These are phyloP conservation scores for Lathyrus oleraceus DNA, from an alignment of 306 rosid species.

Conservation along the genomic window DNA sequence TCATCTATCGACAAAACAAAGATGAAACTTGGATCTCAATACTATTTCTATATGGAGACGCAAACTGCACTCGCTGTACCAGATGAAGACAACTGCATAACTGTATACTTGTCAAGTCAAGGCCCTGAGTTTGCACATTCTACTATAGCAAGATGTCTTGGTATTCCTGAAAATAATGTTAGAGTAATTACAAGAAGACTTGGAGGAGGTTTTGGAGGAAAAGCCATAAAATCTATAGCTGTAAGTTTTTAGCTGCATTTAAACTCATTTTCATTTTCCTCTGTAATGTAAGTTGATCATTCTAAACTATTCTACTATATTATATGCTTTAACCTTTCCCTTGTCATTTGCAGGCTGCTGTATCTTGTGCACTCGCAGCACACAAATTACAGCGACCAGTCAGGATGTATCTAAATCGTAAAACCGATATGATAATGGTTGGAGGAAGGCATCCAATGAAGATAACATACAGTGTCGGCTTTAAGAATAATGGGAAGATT, in stretches of 20 bases:
- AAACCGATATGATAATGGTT: conserved; percentile 87
- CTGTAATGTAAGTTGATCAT: too few relatives aligned
- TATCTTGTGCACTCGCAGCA: conserved; percentile 43
- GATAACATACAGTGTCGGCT: conserved; percentile 6
- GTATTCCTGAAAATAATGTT: conserved; percentile 72
- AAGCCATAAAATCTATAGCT: conserved; percentile 44
- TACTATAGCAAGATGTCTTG: conserved; percentile 69
- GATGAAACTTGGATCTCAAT: conserved; percentile 85
- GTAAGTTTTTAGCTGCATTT: conserved; percentile 73
- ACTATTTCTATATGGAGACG: conserved; percentile 90
- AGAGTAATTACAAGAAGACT: conserved; percentile 88
- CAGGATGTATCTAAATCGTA: conserved; percentile 67
- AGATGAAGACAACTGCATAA: conserved; percentile 87
- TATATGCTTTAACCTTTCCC: too few relatives aligned
- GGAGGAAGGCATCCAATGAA: conserved; percentile 54
- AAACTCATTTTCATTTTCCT: too few relatives aligned
- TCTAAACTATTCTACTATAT: too few relatives aligned
- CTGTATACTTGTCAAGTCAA: conserved; percentile 70
- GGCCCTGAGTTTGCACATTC: conserved; percentile 53
- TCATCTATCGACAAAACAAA: conserved; percentile 38
- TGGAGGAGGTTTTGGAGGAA: conserved; percentile 97
- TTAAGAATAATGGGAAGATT: conserved; percentile 79
- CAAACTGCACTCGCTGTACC: conserved; percentile 90
- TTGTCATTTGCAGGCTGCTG: conserved; percentile 54
- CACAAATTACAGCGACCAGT: conserved; percentile 61